Percentiles rank a stretch among this genome's conserved stretches.
phyloP scores from a whole-genome alignment of 1,284 basidiomycete genomes.

The Papiliotrema fonsecae region DNA sequence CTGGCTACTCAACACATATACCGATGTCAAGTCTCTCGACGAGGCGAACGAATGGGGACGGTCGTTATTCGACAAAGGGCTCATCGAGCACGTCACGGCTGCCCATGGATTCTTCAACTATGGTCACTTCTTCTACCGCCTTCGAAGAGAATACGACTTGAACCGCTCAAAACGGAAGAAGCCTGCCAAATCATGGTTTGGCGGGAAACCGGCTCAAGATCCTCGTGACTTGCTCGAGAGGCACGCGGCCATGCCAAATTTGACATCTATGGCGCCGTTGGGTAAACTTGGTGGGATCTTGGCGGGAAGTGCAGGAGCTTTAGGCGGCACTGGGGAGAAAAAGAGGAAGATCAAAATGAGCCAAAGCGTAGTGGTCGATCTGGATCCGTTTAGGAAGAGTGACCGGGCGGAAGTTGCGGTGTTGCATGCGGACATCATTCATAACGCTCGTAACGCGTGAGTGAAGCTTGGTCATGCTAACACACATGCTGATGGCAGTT shows the following conservation, averaged over 20 bases:
- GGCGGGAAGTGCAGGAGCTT: no score
- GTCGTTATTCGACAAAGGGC: constrained; percentile 66
- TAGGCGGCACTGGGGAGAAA: constrained; percentile 48
- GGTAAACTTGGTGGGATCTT: constrained; percentile 3
- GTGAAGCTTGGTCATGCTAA: constrained; percentile 9
- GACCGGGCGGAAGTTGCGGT: constrained; percentile 82
- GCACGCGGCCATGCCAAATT: constrained; percentile 15
- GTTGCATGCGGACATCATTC: constrained; percentile 85
- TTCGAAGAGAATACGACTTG: constrained; percentile 63
- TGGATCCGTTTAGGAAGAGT: constrained; percentile 73
- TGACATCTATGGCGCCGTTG: constrained; percentile 10
- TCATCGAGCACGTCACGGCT: constrained; percentile 73
- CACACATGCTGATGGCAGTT: constrained; percentile 40
- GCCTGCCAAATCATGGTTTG: constrained; percentile 32
- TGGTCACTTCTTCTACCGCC: constrained; percentile 79
- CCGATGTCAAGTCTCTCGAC: constrained; percentile 71
- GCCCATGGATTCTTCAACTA: constrained; percentile 72
- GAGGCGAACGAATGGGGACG: constrained; percentile 75
- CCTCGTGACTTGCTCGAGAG: constrained; percentile 21
- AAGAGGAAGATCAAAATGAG: constrained; percentile 69
- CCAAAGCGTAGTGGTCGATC: constrained; percentile 79
- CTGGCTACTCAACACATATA: constrained; percentile 80
- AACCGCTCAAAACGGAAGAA: constrained; percentile 23
- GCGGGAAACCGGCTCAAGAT: constrained; percentile 13
- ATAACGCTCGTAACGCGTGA: constrained; percentile 75